Evolutionary conservation across 164 flowering plant genomes (phyloP).

Genomic region (Stephania yunnanensis): DNA sequence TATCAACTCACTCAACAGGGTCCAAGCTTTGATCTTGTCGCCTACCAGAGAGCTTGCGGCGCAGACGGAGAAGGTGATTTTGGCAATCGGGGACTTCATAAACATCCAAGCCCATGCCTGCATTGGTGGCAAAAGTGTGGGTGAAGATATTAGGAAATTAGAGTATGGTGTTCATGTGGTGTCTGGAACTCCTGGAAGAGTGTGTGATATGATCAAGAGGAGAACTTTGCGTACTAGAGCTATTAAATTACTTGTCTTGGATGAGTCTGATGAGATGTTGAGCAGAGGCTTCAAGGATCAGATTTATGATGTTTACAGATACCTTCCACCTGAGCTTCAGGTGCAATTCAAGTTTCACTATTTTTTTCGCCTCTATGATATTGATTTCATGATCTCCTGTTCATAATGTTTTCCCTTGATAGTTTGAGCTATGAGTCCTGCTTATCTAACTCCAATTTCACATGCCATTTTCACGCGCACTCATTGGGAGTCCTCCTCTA

Average conservation of each 20-base stretch:
- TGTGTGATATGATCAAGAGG: conserved; percentile 98
- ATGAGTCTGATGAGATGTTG: conserved; percentile 99
- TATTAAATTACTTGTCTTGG: conserved; percentile 86
- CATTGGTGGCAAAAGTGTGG: conserved; percentile 92
- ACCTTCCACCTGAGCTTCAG: conserved; percentile 99
- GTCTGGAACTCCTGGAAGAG: conserved; percentile 99
- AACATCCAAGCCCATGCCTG: conserved; percentile 89
- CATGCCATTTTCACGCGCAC: too few relatives aligned
- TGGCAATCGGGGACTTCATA: conserved; percentile 69
- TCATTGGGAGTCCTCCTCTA: too few relatives aligned
- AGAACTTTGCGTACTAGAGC: conserved; percentile 83
- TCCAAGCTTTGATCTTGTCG: conserved; percentile 91
- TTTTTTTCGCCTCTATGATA: too few relatives aligned
- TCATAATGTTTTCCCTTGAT: too few relatives aligned
- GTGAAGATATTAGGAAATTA: conserved; percentile 86
- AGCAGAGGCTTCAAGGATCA: conserved; percentile 98
- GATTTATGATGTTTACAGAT: conserved; percentile 94
- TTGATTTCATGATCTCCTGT: too few relatives aligned
- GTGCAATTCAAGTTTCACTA: conserved; percentile 19
- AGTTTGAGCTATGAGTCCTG: too few relatives aligned
- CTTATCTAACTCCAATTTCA: too few relatives aligned
- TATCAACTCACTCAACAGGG: conserved; percentile 34
- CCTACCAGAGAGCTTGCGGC: conserved; percentile 95
- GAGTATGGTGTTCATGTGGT: conserved; percentile 96
- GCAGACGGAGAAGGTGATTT: conserved; percentile 77